Conservation (phyloP, 2,329 filamentous ascomycete species). For the Fusarium sp. region DNA sequence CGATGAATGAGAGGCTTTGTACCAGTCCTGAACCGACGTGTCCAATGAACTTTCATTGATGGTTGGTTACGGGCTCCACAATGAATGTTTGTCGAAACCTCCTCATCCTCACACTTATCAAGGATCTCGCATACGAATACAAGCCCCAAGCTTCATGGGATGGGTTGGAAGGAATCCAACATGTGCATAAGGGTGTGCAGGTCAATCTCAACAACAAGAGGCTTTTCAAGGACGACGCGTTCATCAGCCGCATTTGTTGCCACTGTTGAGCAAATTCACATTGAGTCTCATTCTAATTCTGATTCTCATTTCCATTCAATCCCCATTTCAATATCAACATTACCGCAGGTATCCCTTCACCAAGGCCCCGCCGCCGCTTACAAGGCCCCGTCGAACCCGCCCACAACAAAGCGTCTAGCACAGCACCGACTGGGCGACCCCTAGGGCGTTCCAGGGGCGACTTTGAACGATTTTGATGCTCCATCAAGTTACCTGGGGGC, state of each 20-base stretch:
- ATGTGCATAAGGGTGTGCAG: conserved; percentile 17
- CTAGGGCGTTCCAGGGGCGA: conserved; percentile 33
- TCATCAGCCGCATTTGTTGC: conserved; percentile 1
- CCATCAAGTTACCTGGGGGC: conserved; percentile 25
- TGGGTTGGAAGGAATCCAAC: conserved; percentile 20
- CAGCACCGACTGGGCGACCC: conserved; percentile 27
- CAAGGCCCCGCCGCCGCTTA: conserved; percentile 12
- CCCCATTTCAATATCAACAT: conserved; percentile 10
- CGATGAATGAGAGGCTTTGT: conserved; percentile 26
- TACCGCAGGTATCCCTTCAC: conserved; percentile 24
- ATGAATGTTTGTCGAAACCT: conserved; percentile 20
- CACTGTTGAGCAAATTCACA: background rate
- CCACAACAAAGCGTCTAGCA: conserved; percentile 4
- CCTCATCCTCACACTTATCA: conserved; percentile 25
- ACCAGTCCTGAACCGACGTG: conserved; percentile 7
- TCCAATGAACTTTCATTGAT: conserved; percentile 24
- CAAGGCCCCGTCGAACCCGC: conserved; percentile 17
- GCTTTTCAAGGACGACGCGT: conserved; percentile 13
- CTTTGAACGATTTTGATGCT: conserved; percentile 21
- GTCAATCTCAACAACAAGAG: background rate
- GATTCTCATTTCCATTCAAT: conserved; percentile 8
- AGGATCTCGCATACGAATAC: conserved; percentile 26
- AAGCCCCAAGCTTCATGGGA: conserved; percentile 23
- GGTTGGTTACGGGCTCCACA: conserved; percentile 13
- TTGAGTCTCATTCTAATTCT: background rate